Evolutionary conservation across 176 grass and related monocot species (phyloP), one percentile per base, ranked within the genome.

Genomic region (Echinochloa phyllopogon): DNA sequence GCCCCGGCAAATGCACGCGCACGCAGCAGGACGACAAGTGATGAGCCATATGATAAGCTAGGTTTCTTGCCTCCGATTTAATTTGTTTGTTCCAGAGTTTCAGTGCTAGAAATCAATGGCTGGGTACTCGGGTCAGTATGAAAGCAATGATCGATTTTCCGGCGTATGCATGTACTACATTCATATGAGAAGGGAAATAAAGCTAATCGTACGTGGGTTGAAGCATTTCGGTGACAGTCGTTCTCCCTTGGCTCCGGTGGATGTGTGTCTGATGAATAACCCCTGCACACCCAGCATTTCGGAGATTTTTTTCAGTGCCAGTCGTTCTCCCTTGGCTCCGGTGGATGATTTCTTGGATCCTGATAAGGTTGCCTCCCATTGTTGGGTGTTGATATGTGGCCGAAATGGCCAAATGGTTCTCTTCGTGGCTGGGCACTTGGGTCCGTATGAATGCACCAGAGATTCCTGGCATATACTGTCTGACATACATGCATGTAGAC

Each of bases 341-440:
- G 29, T 33, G 29, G 29, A 33, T 33, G 29, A 33, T 33, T 33
- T 33, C 21, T 79, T 38, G 75, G 40, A 45, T 69, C 11, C 58
- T 27, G 74, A 69, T 85, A 77, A 56, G 83, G 55, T 49, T 72
- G 52, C 24, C 23, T 13, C 16, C 39, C 21, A 10, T 44, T 4
- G 11, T 7, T 70, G 38, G 11, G 25, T 82, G 48, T 24, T 55
- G 37, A 4, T 82, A 25, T 58, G 65, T 70, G 79, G 65, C 49
- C 18, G 21, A 56, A 57, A 56, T 69, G 48, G 40, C 18, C 14
- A 56, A 57, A 56, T 69, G 48, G 40, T 56, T 13, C 9, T 55
- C 37, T 42, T 50, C 23, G 40, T 68, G 78, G 62, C n/a, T 60
- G 10, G 57, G n/a, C 57, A 60, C 57, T 25, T 41, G 45, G 18